A percentile compares a stretch with the other conserved stretches of the same genome.
Conservation (phyloP, 2,329 filamentous ascomycete species). For the Cladosporium colombiae region DNA sequence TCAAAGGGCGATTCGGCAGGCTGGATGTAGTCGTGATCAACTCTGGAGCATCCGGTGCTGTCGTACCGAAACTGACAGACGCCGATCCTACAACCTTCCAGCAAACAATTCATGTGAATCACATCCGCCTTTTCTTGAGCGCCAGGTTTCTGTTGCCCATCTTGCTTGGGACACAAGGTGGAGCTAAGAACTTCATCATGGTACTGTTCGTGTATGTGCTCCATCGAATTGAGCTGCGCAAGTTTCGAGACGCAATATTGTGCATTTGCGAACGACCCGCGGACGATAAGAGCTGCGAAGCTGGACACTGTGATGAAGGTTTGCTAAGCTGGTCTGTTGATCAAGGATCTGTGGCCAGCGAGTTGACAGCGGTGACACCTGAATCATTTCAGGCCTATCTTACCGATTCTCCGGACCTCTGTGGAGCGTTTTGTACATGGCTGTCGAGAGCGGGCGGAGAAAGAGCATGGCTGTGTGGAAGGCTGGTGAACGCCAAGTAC, state of each 20-base stretch:
- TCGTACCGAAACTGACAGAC: slow-evolving; percentile 27
- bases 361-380: slow-evolving; percentile 41
- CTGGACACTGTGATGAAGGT: slow-evolving; percentile 33
- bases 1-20: slow-evolving; percentile 24
- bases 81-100: slow-evolving; percentile 28
- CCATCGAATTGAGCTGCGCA: slow-evolving; percentile 41
- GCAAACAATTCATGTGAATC: slow-evolving; percentile 32
- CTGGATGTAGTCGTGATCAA: slow-evolving; percentile 33
- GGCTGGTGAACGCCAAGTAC: slow-evolving; percentile 41
- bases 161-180: slow-evolving; percentile 23
- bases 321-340: slow-evolving; percentile 39
- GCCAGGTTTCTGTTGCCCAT: slow-evolving; percentile 35
- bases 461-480: slow-evolving; percentile 41
- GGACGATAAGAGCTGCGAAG: slow-evolving; percentile 36
- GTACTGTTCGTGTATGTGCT: slow-evolving; percentile 43
- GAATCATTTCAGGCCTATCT: slow-evolving; percentile 28
- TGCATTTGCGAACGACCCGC: slow-evolving; percentile 44
- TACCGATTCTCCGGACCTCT: slow-evolving; percentile 37
- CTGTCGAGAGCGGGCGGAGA: slow-evolving; percentile 34
- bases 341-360: slow-evolving; percentile 41
- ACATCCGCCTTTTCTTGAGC: slow-evolving; percentile 32
- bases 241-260: slow-evolving; percentile 42
- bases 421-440: slow-evolving; percentile 39
- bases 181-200: slow-evolving; percentile 37
- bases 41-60: slow-evolving; percentile 29